These are phyloP conservation scores for Phaeosphaeriaceae sp. DNA, from an alignment of 2,329 filamentous ascomycete species.

Conservation along the genomic window DNA sequence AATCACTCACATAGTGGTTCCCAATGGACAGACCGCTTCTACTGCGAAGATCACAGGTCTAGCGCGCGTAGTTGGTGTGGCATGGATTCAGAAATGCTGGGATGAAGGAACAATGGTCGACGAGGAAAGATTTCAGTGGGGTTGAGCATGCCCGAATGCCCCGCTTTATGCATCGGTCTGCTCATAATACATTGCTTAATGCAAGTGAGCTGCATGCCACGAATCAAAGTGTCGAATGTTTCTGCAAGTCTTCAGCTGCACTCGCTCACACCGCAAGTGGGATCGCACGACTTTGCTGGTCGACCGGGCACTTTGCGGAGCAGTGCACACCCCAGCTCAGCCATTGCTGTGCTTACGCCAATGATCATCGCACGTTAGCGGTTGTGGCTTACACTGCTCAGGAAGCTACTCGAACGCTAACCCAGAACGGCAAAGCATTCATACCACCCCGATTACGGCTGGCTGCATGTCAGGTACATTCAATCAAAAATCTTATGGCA, in stretches of 20 bases:
- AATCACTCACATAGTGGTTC: constrained; percentile 77
- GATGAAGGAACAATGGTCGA: constrained; percentile 77
- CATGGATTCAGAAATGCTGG: constrained; percentile 86
- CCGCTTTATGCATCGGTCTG: not conserved
- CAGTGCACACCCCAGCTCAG: not conserved
- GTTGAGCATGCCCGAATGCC: constrained; percentile 14
- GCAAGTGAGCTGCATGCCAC: not conserved
- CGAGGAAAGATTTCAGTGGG: constrained; percentile 60
- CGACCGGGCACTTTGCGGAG: not conserved
- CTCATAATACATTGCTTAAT: not conserved
- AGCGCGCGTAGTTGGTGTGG: constrained; percentile 71
- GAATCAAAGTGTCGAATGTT: not conserved
- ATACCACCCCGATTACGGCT: not conserved
- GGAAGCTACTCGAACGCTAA: not conserved
- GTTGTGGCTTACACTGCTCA: not conserved
- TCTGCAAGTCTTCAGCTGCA: not conserved
- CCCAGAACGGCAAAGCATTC: not conserved
- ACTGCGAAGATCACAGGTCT: constrained; percentile 52
- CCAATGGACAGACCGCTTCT: constrained; percentile 53
- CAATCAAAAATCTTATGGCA: not conserved
- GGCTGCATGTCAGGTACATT: not conserved
- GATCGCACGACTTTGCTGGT: not conserved
- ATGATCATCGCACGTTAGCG: not conserved
- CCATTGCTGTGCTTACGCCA: not conserved
- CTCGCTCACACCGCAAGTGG: not conserved